Percentiles rank a stretch among this genome's conserved stretches.
phyloP scores from a whole-genome alignment of 208 protist species.

The Trypanosoma grayi region DNA sequence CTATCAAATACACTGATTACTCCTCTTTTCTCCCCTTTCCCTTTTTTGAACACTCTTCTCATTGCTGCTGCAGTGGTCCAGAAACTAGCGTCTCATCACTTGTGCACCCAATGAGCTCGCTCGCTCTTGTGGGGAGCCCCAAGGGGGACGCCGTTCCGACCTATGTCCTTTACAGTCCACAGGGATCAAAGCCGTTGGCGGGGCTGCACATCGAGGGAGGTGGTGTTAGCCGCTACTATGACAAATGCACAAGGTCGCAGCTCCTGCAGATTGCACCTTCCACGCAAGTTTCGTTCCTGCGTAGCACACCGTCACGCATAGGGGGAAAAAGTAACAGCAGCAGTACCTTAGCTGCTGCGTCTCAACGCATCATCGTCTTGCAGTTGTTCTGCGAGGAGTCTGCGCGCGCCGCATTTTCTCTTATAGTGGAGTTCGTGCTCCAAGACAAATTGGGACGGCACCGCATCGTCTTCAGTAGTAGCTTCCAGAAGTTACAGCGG shows the following conservation, averaged over 20 bases:
- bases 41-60: neutral
- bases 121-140: neutral
- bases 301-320: neutral
- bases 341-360: slow-evolving; percentile 4
- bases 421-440: slow-evolving; percentile 28
- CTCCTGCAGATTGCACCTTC: slow-evolving; percentile 58
- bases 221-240: slow-evolving; percentile 45
- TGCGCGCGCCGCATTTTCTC: slow-evolving; percentile 9
- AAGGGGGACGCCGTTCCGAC: slow-evolving; percentile 24
- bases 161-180: slow-evolving; percentile 73
- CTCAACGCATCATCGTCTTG: slow-evolving; percentile 43
- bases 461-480: slow-evolving; percentile 45
- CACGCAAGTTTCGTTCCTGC: slow-evolving; percentile 51
- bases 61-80: neutral
- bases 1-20: too few relatives aligned
- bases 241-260: slow-evolving; percentile 66
- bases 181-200: slow-evolving; percentile 66
- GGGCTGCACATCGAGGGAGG: slow-evolving; percentile 36
- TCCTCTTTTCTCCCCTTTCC: too few relatives aligned
- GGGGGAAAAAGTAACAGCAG: neutral
- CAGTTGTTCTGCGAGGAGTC: slow-evolving; percentile 52
- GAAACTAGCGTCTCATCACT: slow-evolving; percentile 2
- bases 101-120: slow-evolving; percentile 1
- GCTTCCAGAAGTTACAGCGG: slow-evolving; percentile 27
- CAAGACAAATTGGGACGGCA: slow-evolving; percentile 31